Conservation (phyloP, 2,329 filamentous ascomycete genomes). For the Torrubiella hemipterigena region DNA sequence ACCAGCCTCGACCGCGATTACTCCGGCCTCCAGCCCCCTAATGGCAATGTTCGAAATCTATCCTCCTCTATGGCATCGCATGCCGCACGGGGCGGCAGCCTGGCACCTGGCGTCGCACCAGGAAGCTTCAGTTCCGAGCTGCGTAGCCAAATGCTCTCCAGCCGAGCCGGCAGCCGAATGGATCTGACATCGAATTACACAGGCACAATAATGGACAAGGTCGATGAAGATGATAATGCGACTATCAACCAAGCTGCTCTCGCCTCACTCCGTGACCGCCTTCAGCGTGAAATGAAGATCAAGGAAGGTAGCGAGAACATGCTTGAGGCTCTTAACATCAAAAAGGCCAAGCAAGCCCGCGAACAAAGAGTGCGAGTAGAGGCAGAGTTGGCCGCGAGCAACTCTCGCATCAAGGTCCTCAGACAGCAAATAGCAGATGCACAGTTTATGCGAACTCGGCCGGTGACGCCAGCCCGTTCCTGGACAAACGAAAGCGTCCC, state of each 20-base stretch:
- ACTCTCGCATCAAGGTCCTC: constrained; percentile 54
- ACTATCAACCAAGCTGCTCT: constrained; percentile 59
- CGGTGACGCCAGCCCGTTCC: constrained; percentile 39
- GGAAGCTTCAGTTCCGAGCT: constrained; percentile 88
- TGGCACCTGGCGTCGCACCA: constrained; percentile 57
- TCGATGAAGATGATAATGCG: constrained; percentile 49
- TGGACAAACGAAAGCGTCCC: constrained; percentile 35
- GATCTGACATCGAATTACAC: constrained; percentile 23
- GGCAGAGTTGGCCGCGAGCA: constrained; percentile 82
- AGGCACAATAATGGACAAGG: constrained; percentile 36
- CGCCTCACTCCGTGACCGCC: constrained; percentile 63
- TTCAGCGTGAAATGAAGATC: constrained; percentile 95
- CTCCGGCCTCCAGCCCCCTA: constrained; percentile 34
- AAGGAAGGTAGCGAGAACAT: constrained; percentile 97
- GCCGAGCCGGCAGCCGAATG: constrained; percentile 22
- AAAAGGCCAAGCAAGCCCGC: constrained; percentile 91
- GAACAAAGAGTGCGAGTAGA: constrained; percentile 71
- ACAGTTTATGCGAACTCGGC: constrained; percentile 33
- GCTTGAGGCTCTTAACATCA: constrained; percentile 84
- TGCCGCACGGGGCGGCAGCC: constrained; percentile 54
- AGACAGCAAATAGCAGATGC: constrained; percentile 48
- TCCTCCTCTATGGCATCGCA: constrained; percentile 47
- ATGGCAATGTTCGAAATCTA: constrained; percentile 33
- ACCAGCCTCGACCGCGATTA: constrained; percentile 45
- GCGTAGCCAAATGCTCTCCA: constrained; percentile 50